Evolutionary conservation across 2,329 filamentous ascomycete species (phyloP), one percentile per base, ranked within the genome.

Genomic region (Drechslerella dactyloides): DNA sequence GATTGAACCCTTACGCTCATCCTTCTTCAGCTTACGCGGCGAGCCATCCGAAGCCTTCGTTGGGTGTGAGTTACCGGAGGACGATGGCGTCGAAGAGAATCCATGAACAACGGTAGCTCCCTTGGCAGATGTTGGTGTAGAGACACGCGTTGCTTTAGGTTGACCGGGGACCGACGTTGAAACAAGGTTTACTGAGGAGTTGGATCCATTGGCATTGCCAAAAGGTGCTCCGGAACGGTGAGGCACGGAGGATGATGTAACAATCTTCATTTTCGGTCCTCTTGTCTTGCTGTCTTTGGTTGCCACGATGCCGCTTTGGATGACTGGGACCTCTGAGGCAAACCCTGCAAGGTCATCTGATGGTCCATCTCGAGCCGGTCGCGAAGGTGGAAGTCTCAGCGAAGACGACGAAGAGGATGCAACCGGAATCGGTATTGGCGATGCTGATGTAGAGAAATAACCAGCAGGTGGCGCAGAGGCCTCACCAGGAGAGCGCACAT

Each of bases 91-190:
- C 37, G 59, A 70, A 51, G 54, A 11, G 40, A 70, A 70, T 19
- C 66, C 66, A 37, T 60, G 59, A 24, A 70, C 66, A 6, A 70
- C 40, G 48, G 61, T 70, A 19, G 59, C 56, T 13, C 54, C 66
- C 46, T 55, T 70, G 15, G 66, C 66, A 21, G 66, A 70, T 11
- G 59, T 70, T 35, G 66, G 66, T 35, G 66, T 70, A 15, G 66
- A 59, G 10, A 58, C 61, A 56, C 66, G 66, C n/a, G 63, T 60
- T 11, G 66, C 59, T 42, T 60, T 70, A 24, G 66, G 48, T 21
- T 70, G 59, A n/a, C 66, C 66, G 23, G 66, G 66, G 30, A 70
- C 66, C 19, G 66, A 70, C 19, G 66, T 70, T 30, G 66, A 70
- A 35, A 54, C 52, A 37, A 70, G 55, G 37, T 70, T 70, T 21